phyloP scores from a whole-genome alignment of 768 basidiomycete genomes.

The Leccinum barrowsii region DNA sequence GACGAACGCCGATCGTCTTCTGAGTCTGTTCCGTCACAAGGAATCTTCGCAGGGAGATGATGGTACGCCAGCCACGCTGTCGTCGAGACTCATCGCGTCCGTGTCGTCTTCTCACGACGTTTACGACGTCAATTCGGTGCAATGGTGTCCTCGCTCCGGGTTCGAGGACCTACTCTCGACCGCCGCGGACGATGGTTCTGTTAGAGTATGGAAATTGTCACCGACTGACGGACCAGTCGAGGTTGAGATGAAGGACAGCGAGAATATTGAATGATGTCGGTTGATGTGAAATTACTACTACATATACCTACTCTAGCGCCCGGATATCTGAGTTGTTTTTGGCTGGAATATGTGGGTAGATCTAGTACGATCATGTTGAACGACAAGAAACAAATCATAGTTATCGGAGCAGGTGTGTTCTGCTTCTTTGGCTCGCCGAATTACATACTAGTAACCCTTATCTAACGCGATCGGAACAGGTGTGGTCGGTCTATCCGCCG shows the following conservation, averaged over 20 bases:
- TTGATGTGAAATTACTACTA: neutral
- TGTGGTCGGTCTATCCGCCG: constrained; percentile 76
- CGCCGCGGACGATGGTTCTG: constrained; percentile 80
- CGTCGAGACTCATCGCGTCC: constrained; percentile 49
- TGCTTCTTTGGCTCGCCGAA: neutral
- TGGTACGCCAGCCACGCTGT: constrained; percentile 24
- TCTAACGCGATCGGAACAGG: constrained; percentile 38
- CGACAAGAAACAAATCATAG: constrained; percentile 29
- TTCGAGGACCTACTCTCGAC: constrained; percentile 70
- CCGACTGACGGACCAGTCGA: neutral
- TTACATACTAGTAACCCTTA: neutral
- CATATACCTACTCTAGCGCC: neutral
- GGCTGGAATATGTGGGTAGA: neutral
- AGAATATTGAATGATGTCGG: neutral
- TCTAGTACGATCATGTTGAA: constrained; percentile 11
- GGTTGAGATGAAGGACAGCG: neutral
- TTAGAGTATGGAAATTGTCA: constrained; percentile 71
- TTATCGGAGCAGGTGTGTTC: constrained; percentile 40
- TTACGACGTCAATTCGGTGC: constrained; percentile 79
- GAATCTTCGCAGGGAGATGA: constrained; percentile 12
- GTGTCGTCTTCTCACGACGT: constrained; percentile 72
- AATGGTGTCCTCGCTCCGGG: constrained; percentile 75
- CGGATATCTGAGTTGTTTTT: neutral
- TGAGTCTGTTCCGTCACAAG: constrained; percentile 8
- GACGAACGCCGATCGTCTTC: neutral